phyloP scores from a whole-genome alignment of 2,329 filamentous ascomycete genomes.

The Metarhizium robertsii region DNA sequence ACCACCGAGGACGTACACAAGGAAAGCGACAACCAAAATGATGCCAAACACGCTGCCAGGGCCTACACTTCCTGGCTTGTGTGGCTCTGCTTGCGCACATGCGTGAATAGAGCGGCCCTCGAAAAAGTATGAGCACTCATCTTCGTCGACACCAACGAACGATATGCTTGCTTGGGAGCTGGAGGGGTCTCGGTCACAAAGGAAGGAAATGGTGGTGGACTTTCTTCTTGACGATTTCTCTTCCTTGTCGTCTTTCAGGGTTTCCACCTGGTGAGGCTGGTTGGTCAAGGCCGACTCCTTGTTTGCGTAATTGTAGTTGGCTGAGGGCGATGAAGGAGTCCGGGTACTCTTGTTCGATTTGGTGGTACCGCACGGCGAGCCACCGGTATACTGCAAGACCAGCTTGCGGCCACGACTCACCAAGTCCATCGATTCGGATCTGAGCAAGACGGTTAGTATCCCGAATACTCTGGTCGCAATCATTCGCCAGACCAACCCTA shows the following conservation, averaged over 20 bases:
- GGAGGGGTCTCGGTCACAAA: constrained; percentile 77
- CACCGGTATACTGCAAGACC: constrained; percentile 66
- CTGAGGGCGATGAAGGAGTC: not conserved
- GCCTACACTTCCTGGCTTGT: constrained; percentile 63
- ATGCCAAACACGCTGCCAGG: constrained; percentile 77
- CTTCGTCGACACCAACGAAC: constrained; percentile 74
- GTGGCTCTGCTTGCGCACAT: constrained; percentile 58
- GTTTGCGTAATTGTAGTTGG: not conserved
- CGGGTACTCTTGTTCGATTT: constrained; percentile 24
- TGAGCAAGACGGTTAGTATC: constrained; percentile 7
- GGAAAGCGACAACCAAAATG: constrained; percentile 65
- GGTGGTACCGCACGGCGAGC: constrained; percentile 56
- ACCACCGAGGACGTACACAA: constrained; percentile 86
- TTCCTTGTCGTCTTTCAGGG: constrained; percentile 18
- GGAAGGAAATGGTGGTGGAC: constrained; percentile 83
- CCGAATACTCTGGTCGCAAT: not conserved
- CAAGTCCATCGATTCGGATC: constrained; percentile 40
- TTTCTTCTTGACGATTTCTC: constrained; percentile 41
- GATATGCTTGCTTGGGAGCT: constrained; percentile 60
- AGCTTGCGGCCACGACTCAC: constrained; percentile 61
- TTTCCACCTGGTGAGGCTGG: constrained; percentile 9
- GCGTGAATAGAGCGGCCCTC: constrained; percentile 80
- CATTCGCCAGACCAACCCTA: constrained; percentile 49
- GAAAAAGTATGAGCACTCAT: constrained; percentile 94
- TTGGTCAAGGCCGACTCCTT: not conserved